phyloP scores from a whole-genome alignment of 306 rosid genomes.

The Pueraria montana region DNA sequence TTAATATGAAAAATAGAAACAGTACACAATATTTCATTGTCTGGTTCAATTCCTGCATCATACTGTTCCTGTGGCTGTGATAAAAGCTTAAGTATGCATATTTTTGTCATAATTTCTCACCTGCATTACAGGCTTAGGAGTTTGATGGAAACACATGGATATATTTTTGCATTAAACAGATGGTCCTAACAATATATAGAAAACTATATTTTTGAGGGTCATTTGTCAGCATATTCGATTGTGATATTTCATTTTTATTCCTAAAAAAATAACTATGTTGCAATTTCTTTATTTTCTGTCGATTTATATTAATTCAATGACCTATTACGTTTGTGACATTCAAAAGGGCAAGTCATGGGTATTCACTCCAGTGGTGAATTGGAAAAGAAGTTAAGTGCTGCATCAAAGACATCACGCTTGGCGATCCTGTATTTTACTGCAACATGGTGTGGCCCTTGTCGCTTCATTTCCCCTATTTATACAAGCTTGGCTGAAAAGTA shows the following conservation, averaged over 20 bases:
- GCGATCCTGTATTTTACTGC: slow-evolving; percentile 88
- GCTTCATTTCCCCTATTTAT: slow-evolving; percentile 71
- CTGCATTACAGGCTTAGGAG: slow-evolving; percentile 23
- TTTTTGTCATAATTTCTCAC: slow-evolving; percentile 21
- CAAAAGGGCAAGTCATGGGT: slow-evolving; percentile 74
- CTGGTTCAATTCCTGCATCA: background rate
- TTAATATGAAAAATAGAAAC: slow-evolving; percentile 8
- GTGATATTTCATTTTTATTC: slow-evolving; percentile 19
- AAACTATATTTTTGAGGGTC: slow-evolving; percentile 25
- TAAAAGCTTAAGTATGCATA: slow-evolving; percentile 19
- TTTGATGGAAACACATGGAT: slow-evolving; percentile 2
- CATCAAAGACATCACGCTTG: slow-evolving; percentile 74
- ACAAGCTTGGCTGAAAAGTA: slow-evolving; percentile 80
- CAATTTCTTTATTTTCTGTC: slow-evolving; percentile 35
- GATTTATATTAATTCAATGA: slow-evolving; percentile 36
- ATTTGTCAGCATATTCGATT: slow-evolving; percentile 27
- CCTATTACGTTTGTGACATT: slow-evolving; percentile 24
- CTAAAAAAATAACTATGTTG: background rate
- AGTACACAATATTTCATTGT: background rate
- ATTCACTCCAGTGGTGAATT: slow-evolving; percentile 69
- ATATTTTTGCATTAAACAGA: background rate
- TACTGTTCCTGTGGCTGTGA: background rate
- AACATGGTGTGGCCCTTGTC: slow-evolving; percentile 96
- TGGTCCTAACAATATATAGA: slow-evolving; percentile 27
- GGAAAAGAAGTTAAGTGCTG: slow-evolving; percentile 72